These are phyloP conservation scores for Lactuca saligna DNA, from an alignment of 129 eudicot species.

Conservation along the genomic window DNA sequence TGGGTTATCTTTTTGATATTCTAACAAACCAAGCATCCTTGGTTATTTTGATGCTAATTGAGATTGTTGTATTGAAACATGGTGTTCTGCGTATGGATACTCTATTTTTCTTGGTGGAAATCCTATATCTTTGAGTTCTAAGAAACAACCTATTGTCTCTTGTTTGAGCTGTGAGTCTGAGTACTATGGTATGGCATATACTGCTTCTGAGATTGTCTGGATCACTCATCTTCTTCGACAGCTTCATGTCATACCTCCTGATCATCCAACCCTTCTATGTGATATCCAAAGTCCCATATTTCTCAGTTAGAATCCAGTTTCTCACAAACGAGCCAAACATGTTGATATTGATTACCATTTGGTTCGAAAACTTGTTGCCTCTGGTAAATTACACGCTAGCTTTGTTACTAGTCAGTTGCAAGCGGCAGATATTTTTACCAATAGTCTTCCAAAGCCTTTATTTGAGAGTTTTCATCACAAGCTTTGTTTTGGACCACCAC, in stretches of 20 bases:
- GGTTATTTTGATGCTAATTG: no score
- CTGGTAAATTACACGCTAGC: neutral
- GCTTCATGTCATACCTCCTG: neutral
- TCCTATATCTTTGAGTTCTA: no score
- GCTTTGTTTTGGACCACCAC: neutral
- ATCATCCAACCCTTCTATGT: neutral
- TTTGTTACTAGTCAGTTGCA: neutral
- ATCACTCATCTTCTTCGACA: neutral
- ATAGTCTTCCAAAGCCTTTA: neutral
- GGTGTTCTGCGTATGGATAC: no score
- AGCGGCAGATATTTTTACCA: neutral
- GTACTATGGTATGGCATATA: no score
- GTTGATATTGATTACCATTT: neutral
- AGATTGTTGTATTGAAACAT: no score
- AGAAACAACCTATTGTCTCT: no score
- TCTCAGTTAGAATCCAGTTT: neutral
- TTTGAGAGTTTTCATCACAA: neutral
- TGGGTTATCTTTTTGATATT: no score
- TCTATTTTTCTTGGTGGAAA: no score
- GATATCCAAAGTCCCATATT: neutral
- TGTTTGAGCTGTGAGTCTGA: no score
- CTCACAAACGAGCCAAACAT: neutral
- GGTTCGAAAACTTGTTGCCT: neutral
- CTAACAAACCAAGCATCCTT: no score
- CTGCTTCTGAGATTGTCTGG: no score